These are phyloP conservation scores for Primulina tabacum DNA, from an alignment of 257 asterid species.

Conservation along the genomic window DNA sequence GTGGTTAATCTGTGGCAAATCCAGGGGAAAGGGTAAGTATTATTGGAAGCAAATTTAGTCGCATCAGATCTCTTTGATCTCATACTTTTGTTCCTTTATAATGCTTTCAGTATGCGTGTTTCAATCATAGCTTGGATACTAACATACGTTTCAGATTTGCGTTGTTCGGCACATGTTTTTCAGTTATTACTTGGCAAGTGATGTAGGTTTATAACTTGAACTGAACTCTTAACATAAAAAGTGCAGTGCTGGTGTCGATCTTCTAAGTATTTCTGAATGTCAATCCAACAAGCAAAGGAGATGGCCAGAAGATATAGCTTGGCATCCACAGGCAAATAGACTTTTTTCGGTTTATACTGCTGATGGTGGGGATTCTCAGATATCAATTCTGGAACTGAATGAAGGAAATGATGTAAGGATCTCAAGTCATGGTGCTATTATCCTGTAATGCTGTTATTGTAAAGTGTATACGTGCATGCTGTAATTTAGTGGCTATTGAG, in stretches of 20 bases:
- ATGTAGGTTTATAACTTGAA: slow-evolving; percentile 23
- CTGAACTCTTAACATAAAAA: slow-evolving; percentile 23
- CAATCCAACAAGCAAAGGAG: slow-evolving; percentile 66
- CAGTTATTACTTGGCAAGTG: slow-evolving; percentile 7
- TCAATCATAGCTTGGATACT: not conserved
- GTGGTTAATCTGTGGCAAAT: slow-evolving; percentile 83
- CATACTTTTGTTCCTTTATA: not conserved
- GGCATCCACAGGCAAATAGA: slow-evolving; percentile 86
- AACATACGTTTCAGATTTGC: no score
- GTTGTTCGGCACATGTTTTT: not conserved
- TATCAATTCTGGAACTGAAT: slow-evolving; percentile 65
- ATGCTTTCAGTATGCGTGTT: not conserved
- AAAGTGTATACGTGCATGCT: not conserved
- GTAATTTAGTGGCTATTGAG: not conserved
- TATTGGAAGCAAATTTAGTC: slow-evolving; percentile 24
- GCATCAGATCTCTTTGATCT: slow-evolving; percentile 10
- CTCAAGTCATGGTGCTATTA: not conserved
- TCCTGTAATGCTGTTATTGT: not conserved
- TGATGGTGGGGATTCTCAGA: slow-evolving; percentile 78
- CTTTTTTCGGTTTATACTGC: slow-evolving; percentile 77
- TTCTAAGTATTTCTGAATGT: slow-evolving; percentile 64
- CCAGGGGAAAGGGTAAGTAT: slow-evolving; percentile 69
- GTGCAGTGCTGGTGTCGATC: slow-evolving; percentile 71
- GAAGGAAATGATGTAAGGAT: slow-evolving; percentile 55
- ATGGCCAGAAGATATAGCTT: slow-evolving; percentile 97